A percentile compares a stretch with the other conserved stretches of the same genome.
Conservation (phyloP, 495 filamentous ascomycete genomes). For the Rhizodiscina lignyota region DNA sequence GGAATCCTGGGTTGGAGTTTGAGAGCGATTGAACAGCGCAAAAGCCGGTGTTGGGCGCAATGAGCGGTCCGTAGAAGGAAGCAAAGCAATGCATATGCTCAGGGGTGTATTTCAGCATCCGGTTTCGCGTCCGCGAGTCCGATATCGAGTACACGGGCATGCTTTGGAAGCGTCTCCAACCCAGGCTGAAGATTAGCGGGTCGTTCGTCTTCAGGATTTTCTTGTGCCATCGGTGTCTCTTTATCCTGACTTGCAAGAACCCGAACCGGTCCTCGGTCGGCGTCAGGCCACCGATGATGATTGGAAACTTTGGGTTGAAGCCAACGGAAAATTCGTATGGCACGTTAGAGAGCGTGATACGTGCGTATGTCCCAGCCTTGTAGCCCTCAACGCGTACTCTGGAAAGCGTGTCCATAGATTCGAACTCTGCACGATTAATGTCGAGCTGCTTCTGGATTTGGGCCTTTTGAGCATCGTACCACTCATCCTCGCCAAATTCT, state of each 20-base stretch:
- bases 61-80: constrained; percentile 86
- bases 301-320: constrained; percentile 71
- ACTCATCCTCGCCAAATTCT: constrained; percentile 91
- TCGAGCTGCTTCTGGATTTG: constrained; percentile 81
- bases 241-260: constrained; percentile 88
- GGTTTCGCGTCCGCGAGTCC: constrained; percentile 79
- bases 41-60: constrained; percentile 91
- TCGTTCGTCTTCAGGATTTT: constrained; percentile 97
- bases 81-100: constrained; percentile 98
- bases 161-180: constrained; percentile 92
- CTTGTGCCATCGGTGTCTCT: constrained; percentile 96
- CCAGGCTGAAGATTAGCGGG: constrained; percentile 88
- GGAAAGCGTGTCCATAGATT: constrained; percentile 62
- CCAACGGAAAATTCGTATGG: constrained; percentile 81
- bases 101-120: constrained; percentile 94
- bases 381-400: constrained; percentile 73
- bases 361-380: constrained; percentile 84
- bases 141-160: constrained; percentile 88
- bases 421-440: constrained; percentile 89
- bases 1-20: constrained; percentile 75
- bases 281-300: constrained; percentile 78
- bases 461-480: constrained; percentile 96
- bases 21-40: constrained; percentile 85
- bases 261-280: constrained; percentile 91
- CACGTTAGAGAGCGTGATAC: constrained; percentile 72